Evolutionary conservation across 768 basidiomycete species (phyloP).

Genomic region (Boletellus emodensis): DNA sequence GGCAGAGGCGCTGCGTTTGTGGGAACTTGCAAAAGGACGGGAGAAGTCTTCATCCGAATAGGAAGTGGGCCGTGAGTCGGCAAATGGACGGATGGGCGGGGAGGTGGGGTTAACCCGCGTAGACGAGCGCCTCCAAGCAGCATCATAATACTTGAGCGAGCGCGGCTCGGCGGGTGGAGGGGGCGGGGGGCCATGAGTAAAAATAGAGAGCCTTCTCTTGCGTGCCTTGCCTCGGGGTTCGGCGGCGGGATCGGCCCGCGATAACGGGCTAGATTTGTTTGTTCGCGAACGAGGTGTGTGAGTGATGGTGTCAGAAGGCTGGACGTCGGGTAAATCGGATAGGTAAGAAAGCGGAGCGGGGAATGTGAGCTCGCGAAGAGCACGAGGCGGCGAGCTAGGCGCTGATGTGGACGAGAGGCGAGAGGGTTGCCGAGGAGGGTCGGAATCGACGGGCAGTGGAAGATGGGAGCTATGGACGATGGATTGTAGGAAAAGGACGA

Average conservation of each 20-base stretch:
- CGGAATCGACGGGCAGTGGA: conserved; percentile 44
- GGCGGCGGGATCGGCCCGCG: conserved; percentile 10
- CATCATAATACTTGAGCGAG: conserved; percentile 44
- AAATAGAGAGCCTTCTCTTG: conserved; percentile 34
- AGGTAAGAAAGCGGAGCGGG: conserved; percentile 66
- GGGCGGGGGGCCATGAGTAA: conserved; percentile 36
- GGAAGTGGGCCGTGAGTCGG: conserved; percentile 24
- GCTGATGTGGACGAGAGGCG: conserved; percentile 14
- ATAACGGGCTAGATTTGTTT: conserved; percentile 20
- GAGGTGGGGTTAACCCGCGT: background rate
- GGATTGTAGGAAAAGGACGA: conserved; percentile 70
- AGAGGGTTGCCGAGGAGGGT: conserved; percentile 30
- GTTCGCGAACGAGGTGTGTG: conserved; percentile 7
- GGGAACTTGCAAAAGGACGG: conserved; percentile 31
- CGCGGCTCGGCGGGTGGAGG: conserved; percentile 47
- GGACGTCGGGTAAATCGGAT: conserved; percentile 17
- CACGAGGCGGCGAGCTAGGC: conserved; percentile 26
- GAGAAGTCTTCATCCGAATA: conserved; percentile 40
- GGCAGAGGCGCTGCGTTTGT: conserved; percentile 40
- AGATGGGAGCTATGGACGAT: conserved; percentile 59
- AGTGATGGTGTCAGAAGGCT: conserved; percentile 4
- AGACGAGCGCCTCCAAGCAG: conserved; percentile 44
- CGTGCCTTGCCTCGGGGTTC: conserved; percentile 15
- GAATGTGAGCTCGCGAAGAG: conserved; percentile 59
- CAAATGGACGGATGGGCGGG: conserved; percentile 13